A percentile compares a stretch with the other conserved stretches of the same genome.
Conservation (phyloP, 495 filamentous ascomycete genomes). For the Penicillium roqueforti region DNA sequence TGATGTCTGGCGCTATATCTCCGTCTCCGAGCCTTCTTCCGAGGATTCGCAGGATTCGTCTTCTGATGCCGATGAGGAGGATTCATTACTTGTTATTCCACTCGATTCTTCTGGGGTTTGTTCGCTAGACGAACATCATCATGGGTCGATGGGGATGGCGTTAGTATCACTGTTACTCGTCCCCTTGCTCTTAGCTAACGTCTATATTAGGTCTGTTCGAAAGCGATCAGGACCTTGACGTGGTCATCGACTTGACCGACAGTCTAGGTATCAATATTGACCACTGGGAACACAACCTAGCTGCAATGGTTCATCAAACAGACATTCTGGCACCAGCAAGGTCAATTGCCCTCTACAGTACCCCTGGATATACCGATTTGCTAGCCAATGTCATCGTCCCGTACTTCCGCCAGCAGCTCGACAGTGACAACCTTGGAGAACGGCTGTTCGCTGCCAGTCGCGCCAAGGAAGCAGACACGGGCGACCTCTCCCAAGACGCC, state of each 20-base stretch:
- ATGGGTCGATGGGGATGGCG: conserved; percentile 14
- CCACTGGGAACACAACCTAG: neutral
- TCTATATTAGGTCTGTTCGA: conserved; percentile 3
- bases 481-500: neutral
- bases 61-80: neutral
- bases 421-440: neutral
- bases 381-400: neutral
- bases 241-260: neutral
- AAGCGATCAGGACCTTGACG: conserved; percentile 3
- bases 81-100: neutral
- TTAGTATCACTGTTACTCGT: neutral
- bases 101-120: neutral
- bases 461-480: neutral
- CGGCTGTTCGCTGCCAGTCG: neutral
- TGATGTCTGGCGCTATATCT: neutral
- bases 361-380: neutral
- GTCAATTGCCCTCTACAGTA: neutral
- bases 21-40: neutral
- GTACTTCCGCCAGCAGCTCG: conserved; percentile 3
- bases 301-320: neutral
- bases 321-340: neutral
- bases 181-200: neutral
- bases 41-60: neutral
- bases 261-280: neutral
- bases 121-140: neutral